Evolutionary conservation across 331 rosid species (phyloP), one percentile per base, ranked within the genome.

Genomic region (Malus hybrid): DNA sequence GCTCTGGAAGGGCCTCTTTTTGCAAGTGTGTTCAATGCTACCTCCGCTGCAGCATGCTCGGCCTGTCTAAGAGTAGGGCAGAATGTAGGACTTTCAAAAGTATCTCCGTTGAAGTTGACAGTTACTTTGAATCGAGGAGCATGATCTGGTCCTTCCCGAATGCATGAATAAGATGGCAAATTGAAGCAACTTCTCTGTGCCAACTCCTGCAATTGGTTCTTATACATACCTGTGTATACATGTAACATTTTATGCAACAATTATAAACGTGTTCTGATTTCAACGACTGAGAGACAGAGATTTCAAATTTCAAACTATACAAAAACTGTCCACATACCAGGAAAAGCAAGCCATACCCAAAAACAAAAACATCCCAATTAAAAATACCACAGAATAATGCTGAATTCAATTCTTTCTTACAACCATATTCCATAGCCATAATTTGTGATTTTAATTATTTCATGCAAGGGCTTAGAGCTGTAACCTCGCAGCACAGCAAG

Each of bases 151-250:
- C 97, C 97, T 81, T 92, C 97, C 2, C 97, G 87, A 55, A 92
- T 90, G 83, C 93, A 92, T 67, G 97, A 84, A 85, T 92, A 92
- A 44, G 97, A 93, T 14, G 96, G 97, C 83, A 92, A 83, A 79
- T 90, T 88, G 76, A 90, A 89, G 79, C 96, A 92, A 86, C 97
- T 88, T 84, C 97, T 85, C 77, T 92, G 97, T 74, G 97, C 97
- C 86, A 92, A 87, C 79, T 91, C 96, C 83, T 90, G 96, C 83
- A 90, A 74, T 79, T 86, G 89, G 73, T 88, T 90, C 83, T 88
- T 90, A 73, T 83, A 85, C 96, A 90, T 90, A 70, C 80, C 95
- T 86, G 90, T 75, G 72, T 31, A 70, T 72, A 79, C 73, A 81
- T 69, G 67, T 11, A 50, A 69, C 79, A 75, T 14, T 65, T 33